Base-by-base conservation (phyloP, 768 basidiomycete genomes). In the Rhizopogon salebrosus region DNA sequence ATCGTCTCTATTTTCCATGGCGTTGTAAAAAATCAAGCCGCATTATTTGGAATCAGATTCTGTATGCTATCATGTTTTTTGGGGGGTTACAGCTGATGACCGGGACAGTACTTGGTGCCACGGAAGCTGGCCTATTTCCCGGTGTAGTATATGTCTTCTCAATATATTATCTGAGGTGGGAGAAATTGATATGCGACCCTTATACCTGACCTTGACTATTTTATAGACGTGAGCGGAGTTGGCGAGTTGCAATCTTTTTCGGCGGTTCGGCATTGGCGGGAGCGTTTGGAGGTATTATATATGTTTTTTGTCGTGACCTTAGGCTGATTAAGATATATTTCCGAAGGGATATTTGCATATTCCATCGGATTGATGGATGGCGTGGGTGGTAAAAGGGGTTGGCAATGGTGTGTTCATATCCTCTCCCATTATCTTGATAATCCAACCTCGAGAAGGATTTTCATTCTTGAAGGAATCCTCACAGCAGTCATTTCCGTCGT, bases 171-270 rank as follows among this genome's bases (percentile, higher is more conserved):
- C 66, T 73, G 36, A 66, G 79, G 71, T 73, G 55, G 43, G 58
- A 49, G 26, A 9, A 22, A 29, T 34, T 34, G n/a, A 4, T 42
- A 9, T 6, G 27, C 7, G 8, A 4, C 16, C n/a, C n/a, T 54
- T 20, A 35, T 20, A 31, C 14, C 4, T 37, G 6, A 3, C n/a
- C 18, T 51, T 43, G 22, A 26, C 8, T 34, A 9, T 27, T 35
- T 13, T 38, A 16, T 51, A 82, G 84, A 38, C 74, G 72, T 34
- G 78, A 85, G 60, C 77, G 82, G 1, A 79, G 80, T 55, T 79
- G 77, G 73, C 74, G 85, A 46, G 80, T 85, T 6, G 79, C 80
- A 0, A 71, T 85, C 37, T 82, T 83, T 64, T 83, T 84, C 54
- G 79, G 80, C 27, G 84, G 79, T 45, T 76, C 82, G 4, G 79